Base-by-base conservation (phyloP, 148 eudicot species). In the Dianthus caryophyllus region DNA sequence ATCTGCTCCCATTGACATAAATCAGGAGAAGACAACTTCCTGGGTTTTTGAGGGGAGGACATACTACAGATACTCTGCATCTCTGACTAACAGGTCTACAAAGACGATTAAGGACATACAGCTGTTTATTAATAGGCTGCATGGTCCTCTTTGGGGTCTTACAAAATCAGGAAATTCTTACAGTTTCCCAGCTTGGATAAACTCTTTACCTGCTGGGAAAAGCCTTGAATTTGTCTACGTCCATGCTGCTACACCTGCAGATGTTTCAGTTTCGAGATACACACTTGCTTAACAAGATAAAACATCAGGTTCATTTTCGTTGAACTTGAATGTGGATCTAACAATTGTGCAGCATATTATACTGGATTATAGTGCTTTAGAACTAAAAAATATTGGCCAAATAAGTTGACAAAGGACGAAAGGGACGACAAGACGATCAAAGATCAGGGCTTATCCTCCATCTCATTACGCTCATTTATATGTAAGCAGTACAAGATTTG, bases 61-160 rank as follows among this genome's bases (percentile, higher is more conserved):
- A 25, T 89, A 82, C 85, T 80, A 89, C 80, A 80, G 96, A 77
- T 93, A 89, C 82, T 82, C 96, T 5, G 72, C 81, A 59, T 73
- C 48, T 14, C 68, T 93, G 67, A 93, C 89, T 36, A 93, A 93
- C 87, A 93, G 81, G 56, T 93, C 98, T 15, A 10, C 66, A 16
- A 89, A 84, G 73, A 84, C 80, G 25, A 68, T 93, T 44, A 85
- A 77, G 79, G 71, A 72, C 73, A 71, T 89, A 67, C 84, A 83
- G 71, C 76, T 93, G 48, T 73, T 73, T 24, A 79, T 93, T 61
- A 75, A 78, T 61, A 80, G 84, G 77, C 89, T 93, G 55, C 84
- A 85, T 44, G 98, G 98, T 65, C 96, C 96, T 50, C 59, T 93
- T 7, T 93, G 96, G 96, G 98, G 98, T 41, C 89, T 93, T 13